Percentiles rank a stretch among this genome's conserved stretches.
Conservation (phyloP, 805 yeast species). For the Millerozyma acaciae region DNA sequence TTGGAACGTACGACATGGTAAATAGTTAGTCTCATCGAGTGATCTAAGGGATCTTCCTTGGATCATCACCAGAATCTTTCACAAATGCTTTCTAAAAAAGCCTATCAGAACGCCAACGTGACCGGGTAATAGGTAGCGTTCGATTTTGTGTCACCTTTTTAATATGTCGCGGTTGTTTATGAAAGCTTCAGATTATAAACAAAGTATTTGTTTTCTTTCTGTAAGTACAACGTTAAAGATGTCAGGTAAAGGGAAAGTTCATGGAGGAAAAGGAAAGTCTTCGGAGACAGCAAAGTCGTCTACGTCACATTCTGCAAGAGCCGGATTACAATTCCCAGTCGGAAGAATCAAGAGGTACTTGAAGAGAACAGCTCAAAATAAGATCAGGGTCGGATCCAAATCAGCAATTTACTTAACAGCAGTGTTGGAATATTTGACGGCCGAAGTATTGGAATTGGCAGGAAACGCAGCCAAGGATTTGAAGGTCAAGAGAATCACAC, state of each 20-base stretch:
- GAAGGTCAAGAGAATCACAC: conserved; percentile 94
- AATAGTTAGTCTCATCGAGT: conserved; percentile 23
- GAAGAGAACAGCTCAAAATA: conserved; percentile 85
- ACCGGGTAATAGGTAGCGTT: too few species aligned
- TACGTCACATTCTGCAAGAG: conserved; percentile 89
- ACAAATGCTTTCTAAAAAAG: too few species aligned
- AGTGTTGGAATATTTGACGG: conserved; percentile 91
- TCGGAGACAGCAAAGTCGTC: conserved; percentile 66
- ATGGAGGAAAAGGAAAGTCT: conserved; percentile 96
- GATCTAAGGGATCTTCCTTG: too few species aligned
- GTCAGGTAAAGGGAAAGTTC: conserved; percentile 86
- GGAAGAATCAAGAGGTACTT: conserved; percentile 98
- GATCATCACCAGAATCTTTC: too few species aligned
- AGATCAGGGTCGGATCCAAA: conserved; percentile 73
- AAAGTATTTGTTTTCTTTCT: conserved; percentile 2
- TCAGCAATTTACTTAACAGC: conserved; percentile 95
- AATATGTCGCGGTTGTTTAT: neutral
- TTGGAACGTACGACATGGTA: conserved; percentile 35
- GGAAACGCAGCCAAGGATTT: conserved; percentile 98
- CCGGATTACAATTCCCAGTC: conserved; percentile 95
- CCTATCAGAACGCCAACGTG: too few species aligned
- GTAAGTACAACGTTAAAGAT: conserved; percentile 29
- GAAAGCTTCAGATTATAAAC: neutral
- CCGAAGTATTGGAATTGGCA: conserved; percentile 95
- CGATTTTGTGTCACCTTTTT: too few species aligned